phyloP scores from a whole-genome alignment of 2,329 filamentous ascomycete species.

The Anthostomella pinea region DNA sequence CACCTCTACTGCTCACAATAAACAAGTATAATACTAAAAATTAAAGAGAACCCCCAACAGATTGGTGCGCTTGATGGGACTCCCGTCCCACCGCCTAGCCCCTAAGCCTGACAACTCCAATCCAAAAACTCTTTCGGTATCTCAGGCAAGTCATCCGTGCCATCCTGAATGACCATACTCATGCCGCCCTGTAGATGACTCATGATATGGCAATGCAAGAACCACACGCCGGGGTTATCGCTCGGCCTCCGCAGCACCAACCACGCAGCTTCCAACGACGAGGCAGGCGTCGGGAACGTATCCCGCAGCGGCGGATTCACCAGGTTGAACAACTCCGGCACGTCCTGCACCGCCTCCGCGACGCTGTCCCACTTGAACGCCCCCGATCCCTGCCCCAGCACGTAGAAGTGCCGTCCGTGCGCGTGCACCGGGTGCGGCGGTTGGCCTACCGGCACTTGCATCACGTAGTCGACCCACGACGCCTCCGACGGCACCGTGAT shows the following conservation, averaged over 20 bases:
- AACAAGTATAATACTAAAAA: too few relatives aligned
- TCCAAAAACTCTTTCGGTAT: conserved; percentile 38
- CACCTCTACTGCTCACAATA: too few relatives aligned
- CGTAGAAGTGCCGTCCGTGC: conserved; percentile 59
- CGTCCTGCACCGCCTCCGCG: conserved; percentile 46
- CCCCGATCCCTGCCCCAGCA: conserved; percentile 51
- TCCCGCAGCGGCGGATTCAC: conserved; percentile 54
- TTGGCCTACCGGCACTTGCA: conserved; percentile 25
- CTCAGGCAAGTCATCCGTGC: conserved; percentile 41
- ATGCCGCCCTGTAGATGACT: conserved; percentile 55
- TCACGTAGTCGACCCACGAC: conserved; percentile 57
- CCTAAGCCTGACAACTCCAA: neutral
- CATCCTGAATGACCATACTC: conserved; percentile 50
- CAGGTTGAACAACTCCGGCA: conserved; percentile 55
- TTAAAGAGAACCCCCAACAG: too few relatives aligned
- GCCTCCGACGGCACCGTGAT: conserved; percentile 37
- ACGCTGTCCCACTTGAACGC: conserved; percentile 51
- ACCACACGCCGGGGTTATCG: conserved; percentile 50
- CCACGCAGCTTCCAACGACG: conserved; percentile 38
- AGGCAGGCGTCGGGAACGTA: conserved; percentile 38
- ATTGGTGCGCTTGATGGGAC: too few relatives aligned
- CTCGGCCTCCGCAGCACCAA: conserved; percentile 52
- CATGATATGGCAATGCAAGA: conserved; percentile 56
- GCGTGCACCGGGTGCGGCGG: conserved; percentile 63
- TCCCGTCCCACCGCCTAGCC: too few relatives aligned